Conservation (phyloP, 106 monocot species). For the Platanthera guangdongensis region DNA sequence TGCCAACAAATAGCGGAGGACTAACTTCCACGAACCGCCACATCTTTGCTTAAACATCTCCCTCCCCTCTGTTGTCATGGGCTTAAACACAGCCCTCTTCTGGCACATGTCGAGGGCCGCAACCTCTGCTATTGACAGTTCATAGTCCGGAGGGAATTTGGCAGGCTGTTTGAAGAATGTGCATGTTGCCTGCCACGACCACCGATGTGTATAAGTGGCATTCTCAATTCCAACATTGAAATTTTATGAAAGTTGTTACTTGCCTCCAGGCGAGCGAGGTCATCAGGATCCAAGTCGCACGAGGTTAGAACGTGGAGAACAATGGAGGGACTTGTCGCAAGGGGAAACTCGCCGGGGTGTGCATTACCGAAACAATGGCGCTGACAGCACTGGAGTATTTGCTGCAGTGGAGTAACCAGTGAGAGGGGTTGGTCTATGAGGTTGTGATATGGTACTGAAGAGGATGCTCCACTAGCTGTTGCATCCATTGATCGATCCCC, state of each 20-base stretch:
- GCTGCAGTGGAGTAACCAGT: constrained; percentile 62
- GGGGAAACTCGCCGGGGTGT: constrained; percentile 85
- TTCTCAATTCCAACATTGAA: constrained; percentile 33
- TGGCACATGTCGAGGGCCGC: constrained; percentile 93
- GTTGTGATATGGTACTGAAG: constrained; percentile 63
- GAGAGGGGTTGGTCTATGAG: constrained; percentile 71
- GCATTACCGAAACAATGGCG: constrained; percentile 82
- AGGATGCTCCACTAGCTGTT: constrained; percentile 60
- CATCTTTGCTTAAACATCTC: constrained; percentile 53
- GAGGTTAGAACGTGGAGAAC: constrained; percentile 91
- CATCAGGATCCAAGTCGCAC: constrained; percentile 74
- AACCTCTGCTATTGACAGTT: constrained; percentile 83
- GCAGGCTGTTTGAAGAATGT: constrained; percentile 86
- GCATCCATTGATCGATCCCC: constrained; percentile 75
- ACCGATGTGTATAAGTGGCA: constrained; percentile 37
- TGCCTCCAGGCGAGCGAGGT: constrained; percentile 94
- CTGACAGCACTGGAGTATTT: constrained; percentile 54
- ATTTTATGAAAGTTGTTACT: constrained; percentile 19
- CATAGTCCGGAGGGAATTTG: constrained; percentile 68
- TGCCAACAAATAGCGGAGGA: constrained; percentile 79
- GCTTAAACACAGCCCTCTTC: constrained; percentile 81
- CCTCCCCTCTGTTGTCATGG: constrained; percentile 49
- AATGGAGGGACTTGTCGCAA: constrained; percentile 80
- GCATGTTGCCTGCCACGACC: constrained; percentile 71
- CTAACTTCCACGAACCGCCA: constrained; percentile 91